phyloP scores from a whole-genome alignment of 2,329 filamentous ascomycete species.

The Nectriaceae sp. region DNA sequence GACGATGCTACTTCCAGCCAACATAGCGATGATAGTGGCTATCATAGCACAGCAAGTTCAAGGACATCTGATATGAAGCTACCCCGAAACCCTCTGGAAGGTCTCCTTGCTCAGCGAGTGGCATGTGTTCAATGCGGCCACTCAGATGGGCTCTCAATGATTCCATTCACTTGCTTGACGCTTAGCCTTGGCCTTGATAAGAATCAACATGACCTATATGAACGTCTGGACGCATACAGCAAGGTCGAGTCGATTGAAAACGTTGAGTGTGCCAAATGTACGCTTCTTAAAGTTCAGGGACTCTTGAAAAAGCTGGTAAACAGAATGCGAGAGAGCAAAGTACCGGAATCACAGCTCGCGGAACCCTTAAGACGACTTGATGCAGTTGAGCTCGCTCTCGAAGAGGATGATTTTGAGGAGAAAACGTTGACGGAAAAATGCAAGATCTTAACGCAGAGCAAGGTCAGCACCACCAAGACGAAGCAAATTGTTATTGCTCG shows the following conservation, averaged over 20 bases:
- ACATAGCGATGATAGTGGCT: constrained; percentile 59
- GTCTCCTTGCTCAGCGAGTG: constrained; percentile 83
- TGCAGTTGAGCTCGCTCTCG: constrained; percentile 69
- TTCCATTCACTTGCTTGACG: constrained; percentile 91
- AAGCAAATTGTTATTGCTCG: constrained; percentile 85
- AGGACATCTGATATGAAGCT: constrained; percentile 40
- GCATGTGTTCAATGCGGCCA: constrained; percentile 84
- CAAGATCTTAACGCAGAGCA: constrained; percentile 66
- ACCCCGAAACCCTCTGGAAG: constrained; percentile 79
- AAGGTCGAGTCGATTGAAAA: constrained; percentile 83
- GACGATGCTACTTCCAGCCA: constrained; percentile 49
- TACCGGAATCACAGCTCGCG: constrained; percentile 52
- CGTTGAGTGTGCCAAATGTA: constrained; percentile 91
- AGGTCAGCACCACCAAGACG: constrained; percentile 80
- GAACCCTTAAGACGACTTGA: constrained; percentile 58
- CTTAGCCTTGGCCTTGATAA: constrained; percentile 71
- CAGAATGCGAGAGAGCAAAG: constrained; percentile 35
- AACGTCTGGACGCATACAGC: constrained; percentile 83
- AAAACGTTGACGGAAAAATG: constrained; percentile 64
- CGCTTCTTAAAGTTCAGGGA: constrained; percentile 61
- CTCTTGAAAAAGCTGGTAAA: constrained; percentile 51
- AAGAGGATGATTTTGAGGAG: constrained; percentile 79
- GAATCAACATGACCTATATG: constrained; percentile 68
- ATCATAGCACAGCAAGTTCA: constrained; percentile 48
- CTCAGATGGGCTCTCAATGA: constrained; percentile 85